phyloP scores from a whole-genome alignment of 345 rosid species.

The Hypericum androsaemum region DNA sequence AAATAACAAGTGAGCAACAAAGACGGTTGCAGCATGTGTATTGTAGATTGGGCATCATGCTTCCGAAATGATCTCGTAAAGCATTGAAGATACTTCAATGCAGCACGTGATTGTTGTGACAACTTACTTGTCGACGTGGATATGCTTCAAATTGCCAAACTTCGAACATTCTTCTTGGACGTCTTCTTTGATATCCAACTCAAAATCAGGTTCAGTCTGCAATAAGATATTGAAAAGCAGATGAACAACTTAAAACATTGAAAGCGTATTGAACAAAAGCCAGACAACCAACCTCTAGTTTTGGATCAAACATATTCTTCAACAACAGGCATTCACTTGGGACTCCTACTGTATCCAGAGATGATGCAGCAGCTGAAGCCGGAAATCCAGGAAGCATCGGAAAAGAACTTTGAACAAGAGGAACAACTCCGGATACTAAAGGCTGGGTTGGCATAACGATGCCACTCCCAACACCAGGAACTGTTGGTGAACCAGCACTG shows the following conservation, averaged over 20 bases:
- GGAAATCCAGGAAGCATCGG: constrained; percentile 49
- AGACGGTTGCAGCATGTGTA: neutral
- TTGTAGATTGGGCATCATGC: neutral
- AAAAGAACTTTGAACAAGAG: constrained; percentile 38
- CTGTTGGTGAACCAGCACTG: constrained; percentile 25
- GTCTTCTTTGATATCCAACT: constrained; percentile 84
- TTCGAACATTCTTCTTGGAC: constrained; percentile 76
- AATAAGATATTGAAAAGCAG: constrained; percentile 7
- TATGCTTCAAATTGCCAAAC: constrained; percentile 65
- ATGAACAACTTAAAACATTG: neutral
- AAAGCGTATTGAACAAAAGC: neutral
- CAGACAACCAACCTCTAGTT: constrained; percentile 40
- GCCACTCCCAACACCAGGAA: constrained; percentile 31
- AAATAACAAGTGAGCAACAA: neutral
- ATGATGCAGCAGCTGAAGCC: constrained; percentile 31
- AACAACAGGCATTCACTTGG: constrained; percentile 75
- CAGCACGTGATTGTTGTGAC: neutral
- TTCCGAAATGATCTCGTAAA: neutral
- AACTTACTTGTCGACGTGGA: constrained; percentile 72
- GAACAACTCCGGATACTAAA: constrained; percentile 32
- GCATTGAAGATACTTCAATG: neutral
- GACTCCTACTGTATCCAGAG: constrained; percentile 48
- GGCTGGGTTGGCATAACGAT: constrained; percentile 32
- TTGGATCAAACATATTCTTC: constrained; percentile 95
- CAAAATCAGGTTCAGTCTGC: constrained; percentile 83